A percentile compares a stretch with the other conserved stretches of the same genome.
These are phyloP conservation scores for Wickerhamomyces subpelliculosus DNA, from an alignment of 805 yeast species.

Conservation along the genomic window DNA sequence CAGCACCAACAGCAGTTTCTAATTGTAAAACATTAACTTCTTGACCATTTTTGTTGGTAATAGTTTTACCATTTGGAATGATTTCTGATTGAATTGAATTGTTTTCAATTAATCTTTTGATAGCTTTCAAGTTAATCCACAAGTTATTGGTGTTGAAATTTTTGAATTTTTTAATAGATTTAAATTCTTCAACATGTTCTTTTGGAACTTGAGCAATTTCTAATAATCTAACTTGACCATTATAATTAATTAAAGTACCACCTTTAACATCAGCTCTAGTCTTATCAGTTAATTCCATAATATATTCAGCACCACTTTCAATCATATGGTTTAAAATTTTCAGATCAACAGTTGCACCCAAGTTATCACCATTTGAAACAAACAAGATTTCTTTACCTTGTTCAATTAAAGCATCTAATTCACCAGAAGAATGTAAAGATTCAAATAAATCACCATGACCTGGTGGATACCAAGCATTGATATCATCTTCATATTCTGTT, in stretches of 20 bases:
- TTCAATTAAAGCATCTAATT: slow-evolving; percentile 78
- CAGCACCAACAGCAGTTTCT: slow-evolving; percentile 99
- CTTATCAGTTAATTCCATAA: slow-evolving; percentile 98
- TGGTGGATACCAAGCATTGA: slow-evolving; percentile 98
- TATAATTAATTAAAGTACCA: slow-evolving; percentile 95
- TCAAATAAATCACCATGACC: slow-evolving; percentile 99
- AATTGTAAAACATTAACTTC: slow-evolving; percentile 87
- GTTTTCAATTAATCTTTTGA: slow-evolving; percentile 83
- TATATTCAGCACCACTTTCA: slow-evolving; percentile 85
- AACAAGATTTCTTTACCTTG: slow-evolving; percentile 94
- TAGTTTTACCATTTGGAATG: slow-evolving; percentile 88
- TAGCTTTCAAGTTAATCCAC: slow-evolving; percentile 94
- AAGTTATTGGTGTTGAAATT: slow-evolving; percentile 97
- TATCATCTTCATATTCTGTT: slow-evolving; percentile 57
- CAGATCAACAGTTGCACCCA: slow-evolving; percentile 96
- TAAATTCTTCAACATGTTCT: slow-evolving; percentile 96
- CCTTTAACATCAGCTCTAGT: slow-evolving; percentile 99
- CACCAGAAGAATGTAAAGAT: slow-evolving; percentile 82
- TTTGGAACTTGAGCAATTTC: slow-evolving; percentile 99
- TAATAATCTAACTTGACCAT: slow-evolving; percentile 87
- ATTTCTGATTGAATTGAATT: slow-evolving; percentile 85
- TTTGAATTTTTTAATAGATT: slow-evolving; percentile 94
- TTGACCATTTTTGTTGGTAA: slow-evolving; percentile 57
- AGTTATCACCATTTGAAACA: slow-evolving; percentile 96
- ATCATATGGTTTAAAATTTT: slow-evolving; percentile 89